phyloP scores from a whole-genome alignment of 1,284 basidiomycete species.

The Moniliophthora roreri region DNA sequence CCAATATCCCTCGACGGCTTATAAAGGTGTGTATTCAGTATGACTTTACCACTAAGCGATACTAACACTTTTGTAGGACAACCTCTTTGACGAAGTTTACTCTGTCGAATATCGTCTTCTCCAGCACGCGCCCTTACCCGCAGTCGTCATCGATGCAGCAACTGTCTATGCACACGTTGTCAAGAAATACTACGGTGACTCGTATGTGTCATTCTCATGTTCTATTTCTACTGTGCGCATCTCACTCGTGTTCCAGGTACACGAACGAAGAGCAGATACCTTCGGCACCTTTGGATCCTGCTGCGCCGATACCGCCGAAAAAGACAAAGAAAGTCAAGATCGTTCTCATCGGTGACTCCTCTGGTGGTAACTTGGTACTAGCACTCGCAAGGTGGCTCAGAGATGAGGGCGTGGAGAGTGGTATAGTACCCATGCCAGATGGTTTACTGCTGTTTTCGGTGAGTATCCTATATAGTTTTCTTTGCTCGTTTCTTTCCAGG shows the following conservation, averaged over 20 bases:
- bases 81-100: constrained; percentile 42
- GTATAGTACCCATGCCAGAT: constrained; percentile 39
- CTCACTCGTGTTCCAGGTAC: no score
- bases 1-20: constrained; percentile 44
- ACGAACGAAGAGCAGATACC: no score
- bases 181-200: constrained; percentile 23
- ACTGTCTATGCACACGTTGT: constrained; percentile 59
- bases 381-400: constrained; percentile 53
- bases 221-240: no score
- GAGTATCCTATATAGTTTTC: no score
- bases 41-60: no score
- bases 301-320: neutral
- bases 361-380: constrained; percentile 70
- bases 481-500: no score
- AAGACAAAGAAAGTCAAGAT: constrained; percentile 45
- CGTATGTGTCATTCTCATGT: neutral
- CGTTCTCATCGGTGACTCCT: constrained; percentile 66
- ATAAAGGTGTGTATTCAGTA: constrained; percentile 35
- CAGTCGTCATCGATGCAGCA: constrained; percentile 64
- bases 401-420: constrained; percentile 47
- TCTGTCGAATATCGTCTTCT: constrained; percentile 51
- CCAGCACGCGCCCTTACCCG: constrained; percentile 57
- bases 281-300: no score
- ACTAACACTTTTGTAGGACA: no score
- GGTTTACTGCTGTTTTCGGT: constrained; percentile 46